Percentiles rank a stretch among this genome's conserved stretches.
Conservation (phyloP, 768 basidiomycete genomes). For the Leccinum aurantiacum region DNA sequence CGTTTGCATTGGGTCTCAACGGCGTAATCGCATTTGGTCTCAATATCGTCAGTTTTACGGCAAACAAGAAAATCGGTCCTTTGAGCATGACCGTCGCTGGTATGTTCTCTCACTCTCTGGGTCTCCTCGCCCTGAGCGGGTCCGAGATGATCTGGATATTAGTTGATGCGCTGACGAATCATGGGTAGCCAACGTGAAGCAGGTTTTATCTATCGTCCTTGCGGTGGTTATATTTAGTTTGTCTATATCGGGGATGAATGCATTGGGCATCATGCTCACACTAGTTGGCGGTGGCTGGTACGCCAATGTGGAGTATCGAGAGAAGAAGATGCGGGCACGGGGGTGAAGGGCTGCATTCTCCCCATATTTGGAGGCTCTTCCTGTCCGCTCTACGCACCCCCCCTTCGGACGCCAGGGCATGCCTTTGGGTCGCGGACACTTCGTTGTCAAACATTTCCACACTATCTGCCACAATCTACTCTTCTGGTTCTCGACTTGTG, state of each 20-base stretch:
- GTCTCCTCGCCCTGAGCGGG: constrained; percentile 8
- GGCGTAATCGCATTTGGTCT: constrained; percentile 88
- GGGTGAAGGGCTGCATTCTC: constrained; percentile 23
- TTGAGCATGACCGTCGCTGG: constrained; percentile 90
- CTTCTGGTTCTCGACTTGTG: not conserved
- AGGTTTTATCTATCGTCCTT: constrained; percentile 84
- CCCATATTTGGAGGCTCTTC: not conserved
- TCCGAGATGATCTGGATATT: not conserved
- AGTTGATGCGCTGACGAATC: constrained; percentile 6
- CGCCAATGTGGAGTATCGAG: constrained; percentile 61
- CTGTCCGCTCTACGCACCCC: not conserved
- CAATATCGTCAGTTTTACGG: constrained; percentile 92
- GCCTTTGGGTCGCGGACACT: not conserved
- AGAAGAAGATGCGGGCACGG: constrained; percentile 36
- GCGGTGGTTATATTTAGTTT: constrained; percentile 85
- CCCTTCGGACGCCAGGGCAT: not conserved
- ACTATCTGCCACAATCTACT: constrained; percentile 6
- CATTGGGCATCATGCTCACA: constrained; percentile 80
- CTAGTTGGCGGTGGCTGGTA: constrained; percentile 85
- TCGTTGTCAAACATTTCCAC: not conserved
- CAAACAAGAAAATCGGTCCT: constrained; percentile 91
- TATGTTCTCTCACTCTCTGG: constrained; percentile 34
- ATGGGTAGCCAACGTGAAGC: constrained; percentile 81
- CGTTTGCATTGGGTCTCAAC: constrained; percentile 66
- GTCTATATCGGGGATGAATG: constrained; percentile 76